Conservation (phyloP, 208 protist species). For the Angomonas deanei region DNA sequence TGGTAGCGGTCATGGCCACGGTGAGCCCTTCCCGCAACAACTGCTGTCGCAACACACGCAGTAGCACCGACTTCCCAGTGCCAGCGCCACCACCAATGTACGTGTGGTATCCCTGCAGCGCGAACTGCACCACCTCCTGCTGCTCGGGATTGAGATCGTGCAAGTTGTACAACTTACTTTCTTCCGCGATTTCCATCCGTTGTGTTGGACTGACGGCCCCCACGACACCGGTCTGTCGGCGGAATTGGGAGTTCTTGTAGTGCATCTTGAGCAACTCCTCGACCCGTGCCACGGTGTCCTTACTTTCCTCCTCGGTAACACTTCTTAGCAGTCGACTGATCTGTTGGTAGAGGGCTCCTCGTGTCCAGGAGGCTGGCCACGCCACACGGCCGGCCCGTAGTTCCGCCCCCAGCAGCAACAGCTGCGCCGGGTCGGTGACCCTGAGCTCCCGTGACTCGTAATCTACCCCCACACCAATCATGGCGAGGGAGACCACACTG, state of each 20-base stretch:
- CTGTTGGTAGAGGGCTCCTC: slow-evolving; percentile 32
- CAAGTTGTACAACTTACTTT: slow-evolving; percentile 47
- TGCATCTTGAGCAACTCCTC: slow-evolving; percentile 31
- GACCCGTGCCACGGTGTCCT: slow-evolving; percentile 21
- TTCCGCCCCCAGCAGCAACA: slow-evolving; percentile 32
- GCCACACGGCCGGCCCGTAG: slow-evolving; percentile 33
- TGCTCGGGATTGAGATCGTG: slow-evolving; percentile 80
- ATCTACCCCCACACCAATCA: slow-evolving; percentile 62
- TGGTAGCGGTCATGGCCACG: slow-evolving; percentile 84
- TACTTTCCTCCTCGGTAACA: not conserved
- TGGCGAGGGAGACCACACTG: slow-evolving; percentile 32
- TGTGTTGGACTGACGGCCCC: not conserved
- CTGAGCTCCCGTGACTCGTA: slow-evolving; percentile 33
- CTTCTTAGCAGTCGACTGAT: slow-evolving; percentile 27
- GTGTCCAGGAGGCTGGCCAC: slow-evolving; percentile 64
- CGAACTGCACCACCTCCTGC: slow-evolving; percentile 65
- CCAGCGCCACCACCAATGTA: slow-evolving; percentile 88
- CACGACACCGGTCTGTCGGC: slow-evolving; percentile 33
- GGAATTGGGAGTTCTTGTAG: slow-evolving; percentile 26
- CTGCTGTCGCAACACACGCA: slow-evolving; percentile 72
- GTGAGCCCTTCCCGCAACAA: slow-evolving; percentile 46
- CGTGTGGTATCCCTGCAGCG: slow-evolving; percentile 64
- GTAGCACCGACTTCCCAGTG: slow-evolving; percentile 84
- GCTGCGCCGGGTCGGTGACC: slow-evolving; percentile 30
- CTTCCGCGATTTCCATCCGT: not conserved